Conservation (phyloP, 768 basidiomycete genomes). For the Leucogyrophana mollusca region DNA sequence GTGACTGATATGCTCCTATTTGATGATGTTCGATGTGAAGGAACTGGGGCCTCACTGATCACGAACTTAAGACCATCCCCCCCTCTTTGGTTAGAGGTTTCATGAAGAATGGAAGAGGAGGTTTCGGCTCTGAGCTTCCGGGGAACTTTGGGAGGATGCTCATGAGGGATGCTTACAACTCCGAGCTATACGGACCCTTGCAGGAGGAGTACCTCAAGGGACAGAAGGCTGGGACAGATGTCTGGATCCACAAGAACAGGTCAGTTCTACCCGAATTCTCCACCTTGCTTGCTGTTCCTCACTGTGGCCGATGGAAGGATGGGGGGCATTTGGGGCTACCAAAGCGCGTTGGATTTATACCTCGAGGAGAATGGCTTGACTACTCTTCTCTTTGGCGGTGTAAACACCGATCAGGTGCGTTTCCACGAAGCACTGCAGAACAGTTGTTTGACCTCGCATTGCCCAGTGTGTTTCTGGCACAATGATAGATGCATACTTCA, state of each 20-base stretch:
- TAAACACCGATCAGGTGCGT: conserved; percentile 64
- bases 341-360: conserved; percentile 60
- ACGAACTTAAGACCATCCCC: conserved; percentile 60
- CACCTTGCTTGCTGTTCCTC: neutral
- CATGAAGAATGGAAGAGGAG: conserved; percentile 43
- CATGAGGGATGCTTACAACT: conserved; percentile 59
- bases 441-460: neutral
- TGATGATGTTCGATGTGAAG: conserved; percentile 28
- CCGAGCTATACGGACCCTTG: conserved; percentile 62
- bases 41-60: conserved; percentile 71
- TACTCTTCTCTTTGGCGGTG: conserved; percentile 61
- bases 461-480: conserved; percentile 64
- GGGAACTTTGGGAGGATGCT: conserved; percentile 52
- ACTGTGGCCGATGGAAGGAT: conserved; percentile 37
- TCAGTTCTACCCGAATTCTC: conserved; percentile 14
- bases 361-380: conserved; percentile 62
- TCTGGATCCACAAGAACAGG: conserved; percentile 76
- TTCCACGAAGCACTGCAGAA: conserved; percentile 1
- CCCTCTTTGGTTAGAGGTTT: conserved; percentile 59
- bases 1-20: neutral
- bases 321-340: conserved; percentile 66
- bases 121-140: conserved; percentile 56
- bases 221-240: conserved; percentile 53
- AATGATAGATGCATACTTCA: conserved; percentile 59
- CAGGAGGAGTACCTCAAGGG: conserved; percentile 55